Base-by-base conservation (phyloP, 352 stramenopile genomes). In the Pythium grandisporangium region DNA sequence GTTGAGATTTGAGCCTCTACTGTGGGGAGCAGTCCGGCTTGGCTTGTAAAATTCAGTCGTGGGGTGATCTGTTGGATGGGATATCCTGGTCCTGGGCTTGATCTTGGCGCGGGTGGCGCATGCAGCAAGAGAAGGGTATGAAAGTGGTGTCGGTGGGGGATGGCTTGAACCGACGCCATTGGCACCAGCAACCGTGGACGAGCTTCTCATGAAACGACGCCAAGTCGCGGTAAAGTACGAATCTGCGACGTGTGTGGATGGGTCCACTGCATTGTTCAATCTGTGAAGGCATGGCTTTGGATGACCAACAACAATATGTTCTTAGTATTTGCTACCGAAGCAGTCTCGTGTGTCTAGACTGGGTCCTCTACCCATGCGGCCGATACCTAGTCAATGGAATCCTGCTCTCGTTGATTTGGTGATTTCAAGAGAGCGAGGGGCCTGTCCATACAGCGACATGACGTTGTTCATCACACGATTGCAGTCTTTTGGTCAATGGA, bases 401-500 rank as follows among this genome's bases (percentile, higher is more conserved):
- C 8, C 27, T 32, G 8, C 14, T 32, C 27, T 14, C 62, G 40
- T 11, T 46, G 40, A 17, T 23, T 29, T 2, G 22, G 26, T 12
- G 30, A 37, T 34, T 54, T 49, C 3, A 58, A 37, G 7, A 61
- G 23, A 6, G 41, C 48, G 30, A 7, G 42, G 48, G 14, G 29
- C 40, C 37, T 46, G 53, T 17, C 56, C 53, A 25, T 57, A 57
- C 2, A 61, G 36, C 5, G 53, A 57, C 6, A 36, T 42, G 4
- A 57, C 53, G 29, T 56, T 61, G 25, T 30, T 47, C 3, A 61
- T 42, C 22, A 57, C 29, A 35, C 47, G 41, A n/a, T 24, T 20
- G 38, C 37, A 48, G 21, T 61, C 48, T n/a, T 16, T 53, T 42
- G 6, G 22, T 33, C 1, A 61, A 46, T 5, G 52, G 52, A 32